Percentiles rank a stretch among this genome's conserved stretches.
Conservation (phyloP, 768 basidiomycete species). For the Tulasnella sp. region DNA sequence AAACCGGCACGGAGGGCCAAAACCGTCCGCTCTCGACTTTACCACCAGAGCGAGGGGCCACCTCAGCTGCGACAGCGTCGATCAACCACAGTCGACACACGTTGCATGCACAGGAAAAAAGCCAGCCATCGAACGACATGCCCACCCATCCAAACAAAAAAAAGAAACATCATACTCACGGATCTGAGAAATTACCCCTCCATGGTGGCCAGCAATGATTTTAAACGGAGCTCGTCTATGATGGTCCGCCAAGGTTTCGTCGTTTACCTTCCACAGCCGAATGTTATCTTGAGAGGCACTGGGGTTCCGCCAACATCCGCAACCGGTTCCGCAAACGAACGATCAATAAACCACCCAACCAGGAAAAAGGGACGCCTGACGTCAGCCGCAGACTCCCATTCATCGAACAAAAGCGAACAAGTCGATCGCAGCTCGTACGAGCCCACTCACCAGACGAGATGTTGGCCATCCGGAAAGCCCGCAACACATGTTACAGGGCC, state of each 20-base stretch:
- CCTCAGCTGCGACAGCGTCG: not conserved
- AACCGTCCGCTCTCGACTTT: not conserved
- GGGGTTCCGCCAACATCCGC: conserved; percentile 4
- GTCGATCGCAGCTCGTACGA: not conserved
- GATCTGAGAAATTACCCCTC: conserved; percentile 88
- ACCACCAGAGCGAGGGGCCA: not conserved
- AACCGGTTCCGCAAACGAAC: not conserved
- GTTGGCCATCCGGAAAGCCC: conserved; percentile 84
- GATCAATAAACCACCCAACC: not conserved
- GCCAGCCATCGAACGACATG: not conserved
- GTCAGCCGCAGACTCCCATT: not conserved
- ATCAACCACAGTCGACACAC: conserved; percentile 19
- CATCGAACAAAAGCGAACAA: conserved; percentile 1
- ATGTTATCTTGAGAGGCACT: conserved; percentile 92
- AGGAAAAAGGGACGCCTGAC: not conserved
- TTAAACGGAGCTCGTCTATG: conserved; percentile 68
- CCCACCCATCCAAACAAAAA: not conserved
- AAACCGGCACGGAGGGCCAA: not conserved
- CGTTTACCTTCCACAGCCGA: conserved; percentile 84
- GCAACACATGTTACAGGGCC: conserved; percentile 88
- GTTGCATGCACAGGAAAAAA: conserved; percentile 1
- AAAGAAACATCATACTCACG: conserved; percentile 44
- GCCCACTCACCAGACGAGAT: conserved; percentile 72
- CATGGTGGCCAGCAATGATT: conserved; percentile 93
- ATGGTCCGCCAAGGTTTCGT: conserved; percentile 54